Base-by-base conservation (phyloP, 1,284 basidiomycete genomes). In the Ceratobasidium sp. region DNA sequence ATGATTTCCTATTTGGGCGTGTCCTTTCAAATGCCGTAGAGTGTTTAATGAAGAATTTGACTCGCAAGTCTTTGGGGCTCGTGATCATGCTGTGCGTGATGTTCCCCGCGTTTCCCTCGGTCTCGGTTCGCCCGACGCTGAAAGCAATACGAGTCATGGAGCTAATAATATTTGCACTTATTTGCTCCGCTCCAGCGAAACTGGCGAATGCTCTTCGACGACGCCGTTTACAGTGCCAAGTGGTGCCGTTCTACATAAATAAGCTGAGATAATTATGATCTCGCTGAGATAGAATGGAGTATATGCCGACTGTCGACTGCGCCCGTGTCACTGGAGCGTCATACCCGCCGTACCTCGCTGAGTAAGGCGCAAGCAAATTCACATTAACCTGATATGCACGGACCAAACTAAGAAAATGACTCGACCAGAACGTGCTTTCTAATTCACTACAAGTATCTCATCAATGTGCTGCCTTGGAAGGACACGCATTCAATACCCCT, bases 51-150 rank as follows among this genome's bases (percentile, higher is more conserved):
- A 55, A 3, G 10, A 10, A 34, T 31, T 20, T 10, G n/a, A 20
- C 53, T 38, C 25, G 5, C 55, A 57, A 42, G 17, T 29, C 22
- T 12, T 43, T 13, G 17, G 31, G 20, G 53, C 15, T 20, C 34
- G 17, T 43, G 40, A 8, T 49, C 12, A 49, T 49, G 45, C 22
- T 7, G 45, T 13, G 8, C 8, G 22, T 49, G 8, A 49, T 49
- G 45, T 29, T 53, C 50, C 13, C 50, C 50, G 29, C 13, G n/a
- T 53, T 53, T 53, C 22, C 20, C 22, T 53, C 27, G 50, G 50
- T 7, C 8, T 49, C 22, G 13, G 20, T 17, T 13, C 8, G 10
- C 45, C 45, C 22, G 45, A 49, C 20, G 38, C 8, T 40, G n/a
- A n/a, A n/a, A n/a, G n/a, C n/a, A n/a, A n/a, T n/a, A n/a, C 38